A percentile compares a stretch with the other conserved stretches of the same genome.
These are phyloP conservation scores for Ananas comosus DNA, from an alignment of 176 grass and related monocot genomes.

Conservation along the genomic window DNA sequence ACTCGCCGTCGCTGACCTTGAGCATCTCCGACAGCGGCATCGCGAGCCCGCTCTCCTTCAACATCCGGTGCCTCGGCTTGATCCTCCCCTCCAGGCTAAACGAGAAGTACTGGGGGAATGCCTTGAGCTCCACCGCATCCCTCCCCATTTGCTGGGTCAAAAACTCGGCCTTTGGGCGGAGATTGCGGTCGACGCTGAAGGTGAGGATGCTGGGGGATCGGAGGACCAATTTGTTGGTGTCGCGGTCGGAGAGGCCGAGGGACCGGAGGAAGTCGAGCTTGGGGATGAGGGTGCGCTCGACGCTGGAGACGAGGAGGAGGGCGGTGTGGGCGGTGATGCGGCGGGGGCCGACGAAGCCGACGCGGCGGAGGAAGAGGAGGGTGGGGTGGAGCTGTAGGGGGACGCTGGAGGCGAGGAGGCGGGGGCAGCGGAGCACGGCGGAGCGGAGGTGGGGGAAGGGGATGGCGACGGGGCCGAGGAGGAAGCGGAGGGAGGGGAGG, in stretches of 20 bases:
- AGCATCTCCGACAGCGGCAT: constrained; percentile 22
- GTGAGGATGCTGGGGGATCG: constrained; percentile 17
- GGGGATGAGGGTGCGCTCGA: constrained; percentile 19
- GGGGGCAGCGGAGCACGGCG: constrained; percentile 19
- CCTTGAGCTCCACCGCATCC: constrained; percentile 18
- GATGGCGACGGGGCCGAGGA: constrained; percentile 14
- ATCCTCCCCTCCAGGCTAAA: constrained; percentile 23
- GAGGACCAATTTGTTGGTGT: constrained; percentile 15
- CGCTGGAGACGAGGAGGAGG: constrained; percentile 26
- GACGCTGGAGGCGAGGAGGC: constrained; percentile 19
- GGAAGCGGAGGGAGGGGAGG: constrained; percentile 9
- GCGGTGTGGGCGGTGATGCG: constrained; percentile 24
- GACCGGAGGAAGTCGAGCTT: constrained; percentile 21
- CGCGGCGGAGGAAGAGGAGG: constrained; percentile 19
- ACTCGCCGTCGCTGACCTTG: constrained; percentile 22
- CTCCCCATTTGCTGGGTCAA: constrained; percentile 19
- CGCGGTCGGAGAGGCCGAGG: constrained; percentile 16
- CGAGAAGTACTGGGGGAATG: constrained; percentile 27
- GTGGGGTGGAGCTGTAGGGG: constrained; percentile 8
- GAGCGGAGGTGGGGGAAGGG: constrained; percentile 15
- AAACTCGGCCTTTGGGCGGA: constrained; percentile 20
- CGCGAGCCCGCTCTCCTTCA: constrained; percentile 2
- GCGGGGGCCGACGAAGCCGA: constrained; percentile 24
- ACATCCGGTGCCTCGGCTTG: constrained; percentile 17
- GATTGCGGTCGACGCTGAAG: constrained; percentile 26